Percentiles rank a stretch among this genome's conserved stretches.
phyloP scores from a whole-genome alignment of 2,329 filamentous ascomycete species.

The Didymellaceae sp. region DNA sequence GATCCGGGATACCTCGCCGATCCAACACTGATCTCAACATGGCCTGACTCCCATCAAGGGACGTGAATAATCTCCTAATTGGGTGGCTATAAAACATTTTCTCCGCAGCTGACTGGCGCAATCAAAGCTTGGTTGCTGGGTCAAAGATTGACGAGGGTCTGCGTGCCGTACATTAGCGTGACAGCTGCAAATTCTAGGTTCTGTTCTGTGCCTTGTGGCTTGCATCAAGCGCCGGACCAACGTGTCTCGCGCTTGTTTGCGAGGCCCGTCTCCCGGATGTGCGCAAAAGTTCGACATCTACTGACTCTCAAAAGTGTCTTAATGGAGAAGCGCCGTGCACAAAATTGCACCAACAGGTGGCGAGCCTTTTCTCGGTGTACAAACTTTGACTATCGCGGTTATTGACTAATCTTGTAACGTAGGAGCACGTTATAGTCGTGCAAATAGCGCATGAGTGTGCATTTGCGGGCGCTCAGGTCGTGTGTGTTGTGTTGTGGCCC shows the following conservation, averaged over 20 bases:
- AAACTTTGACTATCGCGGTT: background rate
- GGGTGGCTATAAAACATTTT: conserved; percentile 1
- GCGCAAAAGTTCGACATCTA: background rate
- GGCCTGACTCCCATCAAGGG: background rate
- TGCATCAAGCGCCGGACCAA: conserved; percentile 1
- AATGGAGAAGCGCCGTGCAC: background rate
- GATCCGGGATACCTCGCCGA: conserved; percentile 3
- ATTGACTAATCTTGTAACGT: no score
- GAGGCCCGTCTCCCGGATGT: conserved; percentile 1
- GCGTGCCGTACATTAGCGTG: conserved; percentile 8
- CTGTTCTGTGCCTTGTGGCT: no score
- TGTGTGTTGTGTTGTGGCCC: no score
- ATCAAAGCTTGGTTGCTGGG: conserved; percentile 5
- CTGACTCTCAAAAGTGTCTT: background rate
- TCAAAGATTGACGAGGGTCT: conserved; percentile 6
- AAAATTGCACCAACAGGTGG: background rate
- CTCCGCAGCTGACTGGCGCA: conserved; percentile 4
- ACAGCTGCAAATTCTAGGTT: conserved; percentile 13
- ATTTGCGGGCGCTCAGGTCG: background rate
- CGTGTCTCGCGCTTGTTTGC: conserved; percentile 3
- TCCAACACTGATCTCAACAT: conserved; percentile 1
- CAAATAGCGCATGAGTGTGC: no score
- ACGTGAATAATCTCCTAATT: background rate
- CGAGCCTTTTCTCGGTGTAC: background rate
- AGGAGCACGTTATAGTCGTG: no score